These are phyloP conservation scores for Brassica nigra DNA, from an alignment of 345 rosid species.

Conservation along the genomic window DNA sequence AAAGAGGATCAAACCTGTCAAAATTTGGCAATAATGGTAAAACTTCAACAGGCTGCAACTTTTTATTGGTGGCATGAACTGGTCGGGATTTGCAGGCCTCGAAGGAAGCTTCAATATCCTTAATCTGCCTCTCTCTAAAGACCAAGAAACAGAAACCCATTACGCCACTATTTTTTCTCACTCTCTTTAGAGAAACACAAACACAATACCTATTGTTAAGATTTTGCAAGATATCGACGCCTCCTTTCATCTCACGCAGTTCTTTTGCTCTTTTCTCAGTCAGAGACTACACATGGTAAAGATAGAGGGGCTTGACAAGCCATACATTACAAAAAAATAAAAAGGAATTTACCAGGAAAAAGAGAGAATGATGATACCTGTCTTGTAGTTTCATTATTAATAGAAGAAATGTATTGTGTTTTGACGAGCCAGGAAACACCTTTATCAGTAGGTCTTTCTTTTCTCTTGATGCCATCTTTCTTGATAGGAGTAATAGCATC, in stretches of 20 bases:
- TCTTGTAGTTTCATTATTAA: conserved; percentile 77
- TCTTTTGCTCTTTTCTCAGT: conserved; percentile 97
- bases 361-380: conserved; percentile 54
- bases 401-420: conserved; percentile 92
- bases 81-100: conserved; percentile 78
- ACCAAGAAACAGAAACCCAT: conserved; percentile 18
- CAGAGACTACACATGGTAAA: conserved; percentile 65
- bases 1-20: conserved; percentile 59
- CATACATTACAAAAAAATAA: not conserved
- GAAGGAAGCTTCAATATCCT: conserved; percentile 88
- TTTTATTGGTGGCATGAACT: conserved; percentile 86
- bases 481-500: conserved; percentile 73
- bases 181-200: conserved; percentile 1
- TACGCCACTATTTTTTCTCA: not conserved
- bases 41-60: conserved; percentile 69
- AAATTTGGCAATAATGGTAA: conserved; percentile 87
- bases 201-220: conserved; percentile 72
- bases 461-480: conserved; percentile 81
- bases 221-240: conserved; percentile 66
- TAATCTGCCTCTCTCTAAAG: conserved; percentile 86
- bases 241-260: conserved; percentile 79
- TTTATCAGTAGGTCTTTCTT: conserved; percentile 93
- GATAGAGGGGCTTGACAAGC: conserved; percentile 6
- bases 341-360: not conserved
- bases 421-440: conserved; percentile 97